Evolutionary conservation across 2,329 filamentous ascomycete species (phyloP), one percentile per base, ranked within the genome.

Genomic region (Bipolaris cookei): DNA sequence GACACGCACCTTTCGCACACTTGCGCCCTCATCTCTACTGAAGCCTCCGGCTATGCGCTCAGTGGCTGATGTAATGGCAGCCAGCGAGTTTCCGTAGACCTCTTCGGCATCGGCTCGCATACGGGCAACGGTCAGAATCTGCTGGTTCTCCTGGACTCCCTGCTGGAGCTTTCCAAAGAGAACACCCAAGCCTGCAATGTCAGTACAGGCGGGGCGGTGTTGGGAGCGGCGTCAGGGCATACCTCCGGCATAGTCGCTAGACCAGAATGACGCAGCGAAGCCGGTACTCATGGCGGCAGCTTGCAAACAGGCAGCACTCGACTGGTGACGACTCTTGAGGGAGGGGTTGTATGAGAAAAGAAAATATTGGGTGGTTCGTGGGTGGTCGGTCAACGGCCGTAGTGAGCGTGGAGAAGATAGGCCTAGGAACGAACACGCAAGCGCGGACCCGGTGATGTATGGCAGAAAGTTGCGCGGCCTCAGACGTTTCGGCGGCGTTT

Each of bases 211-310:
- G 60, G 43, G 44, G 51, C 30, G 49, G 38, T 21, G 45, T 38
- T 45, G 35, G 20, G 42, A 49, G 50, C 25, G 61, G 37, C 46
- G 46, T 50, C 84, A 76, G 81, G 90, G 53, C 86, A 76, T 82
- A 92, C 90, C 93, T 83, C 91, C 92, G 76, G 94, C 94, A 84
- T 98, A 98, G 84, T 99, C 95, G 76, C 87, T 87, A 61, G 95
- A 97, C 95, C 95, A 99, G 81, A 99, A 98, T 48, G 93, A 97
- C 80, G 94, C 92, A 68, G 92, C 88, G 80, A 99, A 98, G 71
- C 91, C 74, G 30, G 73, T 65, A 49, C 71, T 63, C 72, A 75
- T 75, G 46, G 51, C 64, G 63, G 61, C 62, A 61, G 63, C 54
- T 34, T 34, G 28, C 42, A 56, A 49, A 56, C 23, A 54, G 25